Evolutionary conservation across 2,329 filamentous ascomycete species (phyloP).

Genomic region (Chaetomium olivaceum): DNA sequence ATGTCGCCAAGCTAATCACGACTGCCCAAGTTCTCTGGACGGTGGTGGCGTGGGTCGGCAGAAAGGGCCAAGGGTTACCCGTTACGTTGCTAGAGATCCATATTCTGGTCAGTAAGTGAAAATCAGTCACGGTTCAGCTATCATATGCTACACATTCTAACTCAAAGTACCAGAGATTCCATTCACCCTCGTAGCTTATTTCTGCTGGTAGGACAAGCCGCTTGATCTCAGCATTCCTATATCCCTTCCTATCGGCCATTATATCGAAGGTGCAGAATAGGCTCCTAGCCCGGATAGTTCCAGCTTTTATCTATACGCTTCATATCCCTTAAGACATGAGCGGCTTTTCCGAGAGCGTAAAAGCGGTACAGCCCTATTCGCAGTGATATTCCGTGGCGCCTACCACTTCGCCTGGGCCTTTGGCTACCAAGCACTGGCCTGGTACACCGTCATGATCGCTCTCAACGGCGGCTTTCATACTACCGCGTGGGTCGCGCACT

Average conservation of each 20-base stretch:
- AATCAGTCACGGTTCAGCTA: no score
- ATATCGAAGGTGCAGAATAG: background rate
- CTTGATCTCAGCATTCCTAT: background rate
- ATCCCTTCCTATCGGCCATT: background rate
- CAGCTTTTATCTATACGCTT: background rate
- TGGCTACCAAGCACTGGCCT: background rate
- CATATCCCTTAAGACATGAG: background rate
- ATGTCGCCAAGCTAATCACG: background rate
- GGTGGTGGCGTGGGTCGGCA: background rate
- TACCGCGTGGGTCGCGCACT: background rate
- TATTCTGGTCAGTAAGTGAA: background rate
- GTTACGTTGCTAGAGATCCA: background rate
- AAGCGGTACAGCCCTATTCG: background rate
- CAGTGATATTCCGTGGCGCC: background rate
- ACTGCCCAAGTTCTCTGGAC: background rate
- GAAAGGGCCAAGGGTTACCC: background rate
- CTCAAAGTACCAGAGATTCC: background rate
- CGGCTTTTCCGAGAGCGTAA: background rate
- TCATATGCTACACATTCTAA: no score
- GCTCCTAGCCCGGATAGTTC: background rate
- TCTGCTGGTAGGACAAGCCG: background rate
- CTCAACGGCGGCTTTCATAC: background rate
- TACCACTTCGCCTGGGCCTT: background rate
- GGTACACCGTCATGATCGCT: background rate
- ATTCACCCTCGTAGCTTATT: background rate